These are phyloP conservation scores for Penicillium turbatum DNA, from an alignment of 495 filamentous ascomycete genomes.

Conservation along the genomic window DNA sequence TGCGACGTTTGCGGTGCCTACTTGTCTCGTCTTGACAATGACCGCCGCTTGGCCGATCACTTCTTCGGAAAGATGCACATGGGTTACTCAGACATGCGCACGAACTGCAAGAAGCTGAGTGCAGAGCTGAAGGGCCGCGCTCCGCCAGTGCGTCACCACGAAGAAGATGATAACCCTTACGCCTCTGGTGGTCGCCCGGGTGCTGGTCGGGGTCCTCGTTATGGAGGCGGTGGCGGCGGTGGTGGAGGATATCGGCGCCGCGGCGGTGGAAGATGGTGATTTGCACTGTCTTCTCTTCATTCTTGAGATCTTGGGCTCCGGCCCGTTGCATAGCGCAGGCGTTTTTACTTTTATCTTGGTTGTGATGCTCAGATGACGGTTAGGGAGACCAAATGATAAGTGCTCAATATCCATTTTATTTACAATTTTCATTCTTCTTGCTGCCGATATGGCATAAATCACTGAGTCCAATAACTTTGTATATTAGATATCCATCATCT, in stretches of 20 bases:
- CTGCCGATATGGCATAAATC: neutral
- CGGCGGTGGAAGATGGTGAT: slow-evolving; percentile 38
- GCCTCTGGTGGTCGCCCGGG: slow-evolving; percentile 44
- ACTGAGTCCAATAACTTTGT: no score
- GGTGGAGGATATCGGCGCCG: slow-evolving; percentile 41
- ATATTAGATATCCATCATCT: no score
- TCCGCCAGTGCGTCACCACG: slow-evolving; percentile 53
- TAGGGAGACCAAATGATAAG: slow-evolving; percentile 11
- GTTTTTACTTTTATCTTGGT: slow-evolving; percentile 28
- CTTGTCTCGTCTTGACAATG: slow-evolving; percentile 85
- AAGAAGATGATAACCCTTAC: slow-evolving; percentile 50
- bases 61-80: slow-evolving; percentile 99
- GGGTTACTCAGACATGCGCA: slow-evolving; percentile 96
- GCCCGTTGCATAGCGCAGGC: slow-evolving; percentile 47
- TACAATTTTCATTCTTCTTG: slow-evolving; percentile 1
- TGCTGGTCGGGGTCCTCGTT: slow-evolving; percentile 51
- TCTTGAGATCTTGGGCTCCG: slow-evolving; percentile 16
- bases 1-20: slow-evolving; percentile 98
- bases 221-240: slow-evolving; percentile 34
- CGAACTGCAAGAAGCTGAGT: slow-evolving; percentile 77
- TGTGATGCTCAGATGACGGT: slow-evolving; percentile 16
- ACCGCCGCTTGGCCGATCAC: slow-evolving; percentile 88
- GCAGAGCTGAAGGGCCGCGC: slow-evolving; percentile 77
- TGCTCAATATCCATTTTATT: slow-evolving; percentile 20
- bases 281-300: slow-evolving; percentile 6